Base-by-base conservation (phyloP, 305 asterid genomes). In the Fraxinus platypoda region DNA sequence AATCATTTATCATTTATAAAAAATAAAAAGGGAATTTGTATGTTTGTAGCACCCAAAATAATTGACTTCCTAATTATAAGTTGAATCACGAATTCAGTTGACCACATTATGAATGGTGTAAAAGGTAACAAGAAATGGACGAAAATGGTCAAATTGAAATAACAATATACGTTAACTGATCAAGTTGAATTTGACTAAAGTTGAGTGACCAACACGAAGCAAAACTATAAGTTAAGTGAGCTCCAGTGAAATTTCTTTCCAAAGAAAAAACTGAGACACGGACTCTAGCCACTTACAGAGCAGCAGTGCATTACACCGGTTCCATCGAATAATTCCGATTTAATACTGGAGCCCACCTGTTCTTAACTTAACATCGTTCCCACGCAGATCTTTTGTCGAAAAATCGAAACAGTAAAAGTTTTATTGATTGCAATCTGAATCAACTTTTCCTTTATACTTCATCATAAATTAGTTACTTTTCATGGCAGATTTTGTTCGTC, bases 291-390 rank as follows among this genome's bases (percentile, higher is more conserved):
- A 23, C 30, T 62, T 23, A 62, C 71, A 62, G 31, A 23, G 72
- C 72, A 62, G 7, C 72, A 62, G n/a, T 64, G 73, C 73, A 66
- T 66, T 66, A 26, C 73, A 66, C 73, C 73, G 73, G 15, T 72
- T 80, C 54, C 78, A 72, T 31, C 37, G 54, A 28, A 46, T 21
- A 33, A 46, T 72, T 71, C 15, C 52, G 78, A 26, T 28, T 9
- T 17, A 66, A 31, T 23, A 76, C 11, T 80, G 82, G 84, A 75
- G 9, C 86, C 85, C 85, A 83, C 79, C 81, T 80, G 15, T 76
- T 49, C 28, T 21, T 35, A 80, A 78, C 59, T 38, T 38, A 38
- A 38, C 46, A 26, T 13, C 49, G 79, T 41, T 70, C 80, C 75
- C 21, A 68, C 74, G 6, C 74, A 23, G 68, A 68, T 68, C 38